A percentile compares a stretch with the other conserved stretches of the same genome.
Conservation (phyloP, 345 rosid genomes). For the Turritis glabra region DNA sequence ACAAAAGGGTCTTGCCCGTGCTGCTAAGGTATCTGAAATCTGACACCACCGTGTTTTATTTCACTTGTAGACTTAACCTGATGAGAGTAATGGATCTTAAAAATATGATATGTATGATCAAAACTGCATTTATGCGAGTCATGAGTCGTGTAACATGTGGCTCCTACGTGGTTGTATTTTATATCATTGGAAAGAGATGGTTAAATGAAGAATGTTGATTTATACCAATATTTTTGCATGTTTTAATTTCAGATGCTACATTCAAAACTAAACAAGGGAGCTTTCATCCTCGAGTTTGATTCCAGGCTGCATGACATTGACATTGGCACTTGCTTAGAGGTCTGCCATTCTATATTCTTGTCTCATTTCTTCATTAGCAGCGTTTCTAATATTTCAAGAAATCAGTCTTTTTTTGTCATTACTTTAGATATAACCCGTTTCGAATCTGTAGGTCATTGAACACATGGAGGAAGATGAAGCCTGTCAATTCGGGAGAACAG, state of each 20-base stretch:
- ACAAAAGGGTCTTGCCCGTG: slow-evolving; percentile 69
- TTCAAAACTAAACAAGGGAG: slow-evolving; percentile 56
- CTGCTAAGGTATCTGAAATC: slow-evolving; percentile 70
- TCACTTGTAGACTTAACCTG: background rate
- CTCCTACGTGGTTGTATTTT: background rate
- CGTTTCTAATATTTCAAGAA: background rate
- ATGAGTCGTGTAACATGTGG: background rate
- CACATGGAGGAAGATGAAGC: slow-evolving; percentile 95
- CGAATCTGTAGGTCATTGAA: slow-evolving; percentile 67
- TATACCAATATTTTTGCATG: background rate
- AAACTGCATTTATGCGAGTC: background rate
- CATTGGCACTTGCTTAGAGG: slow-evolving; percentile 93
- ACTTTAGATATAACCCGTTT: background rate
- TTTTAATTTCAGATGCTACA: slow-evolving; percentile 65
- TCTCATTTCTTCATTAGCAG: background rate
- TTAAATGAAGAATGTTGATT: background rate
- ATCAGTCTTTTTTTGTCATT: background rate
- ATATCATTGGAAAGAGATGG: background rate
- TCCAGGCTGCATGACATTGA: slow-evolving; percentile 67
- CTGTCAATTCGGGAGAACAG: slow-evolving; percentile 58
- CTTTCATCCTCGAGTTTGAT: slow-evolving; percentile 65
- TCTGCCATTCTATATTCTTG: slow-evolving; percentile 20
- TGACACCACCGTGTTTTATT: background rate
- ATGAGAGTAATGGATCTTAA: background rate
- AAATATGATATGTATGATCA: background rate